Conservation (phyloP, 148 eudicot species). For the Silene conica region DNA sequence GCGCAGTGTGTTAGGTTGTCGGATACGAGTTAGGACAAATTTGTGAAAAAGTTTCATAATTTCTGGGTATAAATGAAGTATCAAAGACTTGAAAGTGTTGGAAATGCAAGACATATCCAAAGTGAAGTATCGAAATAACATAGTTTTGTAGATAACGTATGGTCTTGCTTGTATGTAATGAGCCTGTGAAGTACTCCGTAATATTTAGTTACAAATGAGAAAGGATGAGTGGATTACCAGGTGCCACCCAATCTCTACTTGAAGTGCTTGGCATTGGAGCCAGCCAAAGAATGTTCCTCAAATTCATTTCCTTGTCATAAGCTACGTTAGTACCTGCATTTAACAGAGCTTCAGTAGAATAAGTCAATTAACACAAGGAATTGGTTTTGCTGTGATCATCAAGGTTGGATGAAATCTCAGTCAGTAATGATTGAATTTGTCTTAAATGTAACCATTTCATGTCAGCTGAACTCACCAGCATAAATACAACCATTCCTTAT, state of each 20-base stretch:
- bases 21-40: too few species aligned
- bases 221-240: conserved; percentile 50
- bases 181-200: too few species aligned
- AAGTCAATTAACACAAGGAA: background rate
- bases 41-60: too few species aligned
- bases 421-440: too few species aligned
- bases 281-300: conserved; percentile 93
- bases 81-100: too few species aligned
- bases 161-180: background rate
- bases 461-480: background rate
- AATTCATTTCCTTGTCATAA: conserved; percentile 72
- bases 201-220: background rate
- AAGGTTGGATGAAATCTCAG: too few species aligned
- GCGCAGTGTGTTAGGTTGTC: too few species aligned
- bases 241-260: conserved; percentile 56
- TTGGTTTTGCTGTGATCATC: too few species aligned
- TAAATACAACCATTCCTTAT: background rate
- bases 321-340: conserved; percentile 63
- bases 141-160: background rate
- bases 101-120: too few species aligned
- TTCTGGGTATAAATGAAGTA: too few species aligned
- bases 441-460: too few species aligned
- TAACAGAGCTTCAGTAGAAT: background rate
- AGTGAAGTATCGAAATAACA: too few species aligned
- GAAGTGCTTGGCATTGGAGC: conserved; percentile 82